Percentiles rank a stretch among this genome's conserved stretches.
phyloP scores from a whole-genome alignment of 2,329 filamentous ascomycete genomes.

The Aspergillus sp. region DNA sequence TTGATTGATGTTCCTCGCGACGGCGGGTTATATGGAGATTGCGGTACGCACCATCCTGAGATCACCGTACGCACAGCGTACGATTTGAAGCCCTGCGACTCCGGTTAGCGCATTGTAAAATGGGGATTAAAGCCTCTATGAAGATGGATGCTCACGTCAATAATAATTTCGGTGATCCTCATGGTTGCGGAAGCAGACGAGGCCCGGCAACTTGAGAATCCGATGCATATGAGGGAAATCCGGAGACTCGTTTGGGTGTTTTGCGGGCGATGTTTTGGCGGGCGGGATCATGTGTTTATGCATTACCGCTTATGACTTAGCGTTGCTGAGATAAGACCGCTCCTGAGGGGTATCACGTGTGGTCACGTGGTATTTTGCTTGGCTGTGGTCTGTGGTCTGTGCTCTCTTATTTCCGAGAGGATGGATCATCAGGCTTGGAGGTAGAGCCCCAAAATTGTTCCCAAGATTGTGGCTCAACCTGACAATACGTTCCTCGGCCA shows the following conservation, averaged over 20 bases:
- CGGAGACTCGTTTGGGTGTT: slow-evolving; percentile 12
- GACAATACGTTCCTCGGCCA: too few relatives aligned
- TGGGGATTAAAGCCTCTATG: not conserved
- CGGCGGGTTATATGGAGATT: not conserved
- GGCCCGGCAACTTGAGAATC: slow-evolving; percentile 27
- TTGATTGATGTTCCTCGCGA: not conserved
- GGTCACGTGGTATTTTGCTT: not conserved
- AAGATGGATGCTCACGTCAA: slow-evolving; percentile 39
- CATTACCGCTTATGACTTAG: slow-evolving; percentile 33
- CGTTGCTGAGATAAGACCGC: slow-evolving; percentile 20
- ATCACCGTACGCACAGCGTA: slow-evolving; percentile 52
- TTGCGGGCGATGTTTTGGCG: slow-evolving; percentile 24
- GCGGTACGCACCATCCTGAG: slow-evolving; percentile 45
- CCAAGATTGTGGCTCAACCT: not conserved
- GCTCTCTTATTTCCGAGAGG: not conserved
- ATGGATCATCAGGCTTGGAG: not conserved
- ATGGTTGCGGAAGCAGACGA: slow-evolving; percentile 37
- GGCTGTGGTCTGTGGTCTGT: not conserved
- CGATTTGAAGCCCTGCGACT: slow-evolving; percentile 47
- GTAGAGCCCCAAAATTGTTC: not conserved
- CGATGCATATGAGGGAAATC: slow-evolving; percentile 27
- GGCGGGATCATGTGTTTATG: slow-evolving; percentile 33
- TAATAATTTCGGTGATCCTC: slow-evolving; percentile 51
- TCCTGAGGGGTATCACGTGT: slow-evolving; percentile 18
- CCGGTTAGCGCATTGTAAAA: not conserved